Evolutionary conservation across 2,329 filamentous ascomycete species (phyloP).

Genomic region (Endoconidiophora laricicola): DNA sequence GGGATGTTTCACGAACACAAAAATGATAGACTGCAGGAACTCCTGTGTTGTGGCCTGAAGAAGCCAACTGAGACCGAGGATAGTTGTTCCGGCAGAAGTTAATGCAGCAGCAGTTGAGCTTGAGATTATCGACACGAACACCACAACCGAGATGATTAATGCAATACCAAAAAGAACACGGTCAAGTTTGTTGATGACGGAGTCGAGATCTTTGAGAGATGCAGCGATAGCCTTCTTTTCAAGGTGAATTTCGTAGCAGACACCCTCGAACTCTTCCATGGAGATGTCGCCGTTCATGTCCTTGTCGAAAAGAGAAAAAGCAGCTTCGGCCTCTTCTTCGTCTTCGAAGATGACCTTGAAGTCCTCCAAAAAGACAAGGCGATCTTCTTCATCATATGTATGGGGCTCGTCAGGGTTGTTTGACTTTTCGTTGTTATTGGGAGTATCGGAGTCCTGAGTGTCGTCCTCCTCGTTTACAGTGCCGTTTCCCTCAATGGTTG

Average conservation of each 20-base stretch:
- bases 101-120: slow-evolving; percentile 78
- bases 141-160: slow-evolving; percentile 59
- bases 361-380: slow-evolving; percentile 65
- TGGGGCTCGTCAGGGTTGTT: slow-evolving; percentile 23
- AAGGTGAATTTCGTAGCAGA: slow-evolving; percentile 84
- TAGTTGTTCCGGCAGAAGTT: slow-evolving; percentile 71
- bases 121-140: slow-evolving; percentile 80
- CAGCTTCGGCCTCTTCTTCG: slow-evolving; percentile 72
- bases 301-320: slow-evolving; percentile 87
- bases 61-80: slow-evolving; percentile 85
- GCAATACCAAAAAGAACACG: slow-evolving; percentile 81
- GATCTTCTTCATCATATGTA: slow-evolving; percentile 39
- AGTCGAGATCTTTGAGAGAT: slow-evolving; percentile 86
- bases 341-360: slow-evolving; percentile 63
- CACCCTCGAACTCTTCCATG: slow-evolving; percentile 83
- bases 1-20: slow-evolving; percentile 93
- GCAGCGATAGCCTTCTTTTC: slow-evolving; percentile 93
- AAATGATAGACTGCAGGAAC: slow-evolving; percentile 83
- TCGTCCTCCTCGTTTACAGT: slow-evolving; percentile 4
- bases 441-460: neutral
- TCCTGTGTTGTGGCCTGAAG: slow-evolving; percentile 87
- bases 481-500: neutral
- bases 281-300: slow-evolving; percentile 94
- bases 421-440: slow-evolving; percentile 8
- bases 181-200: slow-evolving; percentile 79